These are phyloP conservation scores for Sarcocystis neurona DNA, from an alignment of 169 alveolate genomes.

Conservation along the genomic window DNA sequence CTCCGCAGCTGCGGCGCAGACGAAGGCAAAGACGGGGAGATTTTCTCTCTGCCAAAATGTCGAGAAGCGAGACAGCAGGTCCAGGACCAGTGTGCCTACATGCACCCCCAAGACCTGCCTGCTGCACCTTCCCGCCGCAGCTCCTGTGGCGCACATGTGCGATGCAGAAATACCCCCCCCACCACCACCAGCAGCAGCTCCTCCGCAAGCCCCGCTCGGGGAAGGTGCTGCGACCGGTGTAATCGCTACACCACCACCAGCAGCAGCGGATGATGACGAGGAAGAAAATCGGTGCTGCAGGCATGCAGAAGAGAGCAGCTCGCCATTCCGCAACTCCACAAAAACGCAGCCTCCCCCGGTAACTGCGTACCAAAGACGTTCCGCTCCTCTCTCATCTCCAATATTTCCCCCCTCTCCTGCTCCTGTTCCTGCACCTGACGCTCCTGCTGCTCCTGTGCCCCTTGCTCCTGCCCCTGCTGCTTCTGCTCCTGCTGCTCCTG, in stretches of 20 bases:
- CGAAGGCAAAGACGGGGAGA: not conserved
- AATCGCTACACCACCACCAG: not conserved
- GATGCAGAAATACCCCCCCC: too few species aligned
- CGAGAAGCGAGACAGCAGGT: not conserved
- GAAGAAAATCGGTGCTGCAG: not conserved
- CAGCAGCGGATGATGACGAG: not conserved
- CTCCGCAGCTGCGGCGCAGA: not conserved
- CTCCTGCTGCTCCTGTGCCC: not conserved
- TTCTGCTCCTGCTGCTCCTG: not conserved
- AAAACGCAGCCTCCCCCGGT: constrained; percentile 22
- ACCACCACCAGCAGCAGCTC: not conserved
- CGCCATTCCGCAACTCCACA: not conserved
- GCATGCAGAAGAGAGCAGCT: too few species aligned
- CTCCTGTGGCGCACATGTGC: not conserved
- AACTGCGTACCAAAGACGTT: not conserved
- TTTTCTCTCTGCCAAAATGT: not conserved
- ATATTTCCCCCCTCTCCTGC: not conserved
- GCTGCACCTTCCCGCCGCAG: not conserved
- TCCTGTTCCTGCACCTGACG: not conserved
- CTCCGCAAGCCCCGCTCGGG: too few species aligned
- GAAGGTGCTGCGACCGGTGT: too few species aligned
- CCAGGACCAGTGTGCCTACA: not conserved
- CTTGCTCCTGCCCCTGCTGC: not conserved
- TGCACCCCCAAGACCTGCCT: not conserved
- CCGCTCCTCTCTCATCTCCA: not conserved